phyloP scores from a whole-genome alignment of 2,329 filamentous ascomycete genomes.

The Colletotrichum endophyticum region DNA sequence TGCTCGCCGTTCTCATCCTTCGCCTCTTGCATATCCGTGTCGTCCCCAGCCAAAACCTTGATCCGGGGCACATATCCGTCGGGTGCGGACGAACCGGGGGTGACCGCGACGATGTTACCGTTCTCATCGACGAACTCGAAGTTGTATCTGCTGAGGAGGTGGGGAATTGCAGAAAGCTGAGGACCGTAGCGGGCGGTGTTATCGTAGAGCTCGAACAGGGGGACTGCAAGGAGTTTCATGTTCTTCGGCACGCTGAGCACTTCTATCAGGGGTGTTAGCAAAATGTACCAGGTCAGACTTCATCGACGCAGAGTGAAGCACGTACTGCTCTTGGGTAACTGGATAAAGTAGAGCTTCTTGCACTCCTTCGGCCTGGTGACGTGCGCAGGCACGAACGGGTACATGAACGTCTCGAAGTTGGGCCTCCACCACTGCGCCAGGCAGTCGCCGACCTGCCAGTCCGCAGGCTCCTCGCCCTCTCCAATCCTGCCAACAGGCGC shows the following conservation, averaged over 20 bases:
- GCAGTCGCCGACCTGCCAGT: conserved; percentile 95
- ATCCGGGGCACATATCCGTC: conserved; percentile 66
- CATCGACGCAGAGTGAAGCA: conserved; percentile 15
- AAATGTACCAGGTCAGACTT: not conserved
- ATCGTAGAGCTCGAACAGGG: conserved; percentile 97
- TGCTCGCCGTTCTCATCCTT: conserved; percentile 45
- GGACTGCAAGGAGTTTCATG: conserved; percentile 98
- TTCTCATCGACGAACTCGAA: conserved; percentile 97
- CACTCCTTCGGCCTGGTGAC: conserved; percentile 97
- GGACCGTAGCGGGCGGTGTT: conserved; percentile 95
- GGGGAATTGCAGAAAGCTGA: conserved; percentile 94
- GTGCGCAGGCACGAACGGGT: conserved; percentile 95
- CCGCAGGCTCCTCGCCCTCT: conserved; percentile 81
- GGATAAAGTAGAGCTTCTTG: conserved; percentile 98
- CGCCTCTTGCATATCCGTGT: conserved; percentile 64
- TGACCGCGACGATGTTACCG: conserved; percentile 83
- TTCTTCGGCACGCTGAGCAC: conserved; percentile 97
- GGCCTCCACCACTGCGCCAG: conserved; percentile 98
- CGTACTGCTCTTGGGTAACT: conserved; percentile 88
- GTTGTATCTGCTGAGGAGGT: conserved; percentile 92
- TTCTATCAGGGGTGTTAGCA: conserved; percentile 58
- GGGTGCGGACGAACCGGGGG: conserved; percentile 70
- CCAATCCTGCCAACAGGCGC: conserved; percentile 89
- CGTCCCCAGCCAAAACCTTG: conserved; percentile 68
- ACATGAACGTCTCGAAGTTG: conserved; percentile 99